Conservation (phyloP, 148 eudicot species). For the Hydrangea macrophylla region DNA sequence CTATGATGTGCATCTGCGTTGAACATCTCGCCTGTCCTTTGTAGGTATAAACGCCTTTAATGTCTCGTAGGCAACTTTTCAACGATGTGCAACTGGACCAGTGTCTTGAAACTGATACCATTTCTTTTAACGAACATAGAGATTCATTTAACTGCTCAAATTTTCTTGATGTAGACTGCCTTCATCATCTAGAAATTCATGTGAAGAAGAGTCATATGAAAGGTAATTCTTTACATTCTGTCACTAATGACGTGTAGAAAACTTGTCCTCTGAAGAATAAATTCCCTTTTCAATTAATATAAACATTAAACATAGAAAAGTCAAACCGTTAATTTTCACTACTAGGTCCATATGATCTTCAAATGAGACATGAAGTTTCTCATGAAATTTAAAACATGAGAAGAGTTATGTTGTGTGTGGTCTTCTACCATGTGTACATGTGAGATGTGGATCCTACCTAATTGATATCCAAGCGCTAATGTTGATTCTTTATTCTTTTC, state of each 20-base stretch:
- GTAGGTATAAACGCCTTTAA: conserved; percentile 71
- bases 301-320: not conserved
- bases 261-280: not conserved
- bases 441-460: not conserved
- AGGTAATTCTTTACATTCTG: conserved; percentile 36
- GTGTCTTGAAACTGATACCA: conserved; percentile 40
- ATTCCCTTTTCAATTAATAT: not conserved
- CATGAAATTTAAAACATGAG: not conserved
- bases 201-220: conserved; percentile 79
- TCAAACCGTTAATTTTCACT: not conserved
- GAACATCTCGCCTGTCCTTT: conserved; percentile 4
- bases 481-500: not conserved
- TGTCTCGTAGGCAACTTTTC: conserved; percentile 57
- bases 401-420: not conserved
- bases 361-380: not conserved
- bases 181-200: conserved; percentile 90
- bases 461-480: not conserved
- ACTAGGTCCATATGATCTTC: not conserved
- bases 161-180: conserved; percentile 79
- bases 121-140: conserved; percentile 42
- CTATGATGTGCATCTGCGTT: too few relatives aligned
- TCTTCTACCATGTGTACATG: not conserved
- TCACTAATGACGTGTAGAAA: not conserved
- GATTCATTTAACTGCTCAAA: conserved; percentile 70
- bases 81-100: conserved; percentile 42